A percentile compares a stretch with the other conserved stretches of the same genome.
phyloP scores from a whole-genome alignment of 2,329 filamentous ascomycete species.

The Fusarium veterinarium region DNA sequence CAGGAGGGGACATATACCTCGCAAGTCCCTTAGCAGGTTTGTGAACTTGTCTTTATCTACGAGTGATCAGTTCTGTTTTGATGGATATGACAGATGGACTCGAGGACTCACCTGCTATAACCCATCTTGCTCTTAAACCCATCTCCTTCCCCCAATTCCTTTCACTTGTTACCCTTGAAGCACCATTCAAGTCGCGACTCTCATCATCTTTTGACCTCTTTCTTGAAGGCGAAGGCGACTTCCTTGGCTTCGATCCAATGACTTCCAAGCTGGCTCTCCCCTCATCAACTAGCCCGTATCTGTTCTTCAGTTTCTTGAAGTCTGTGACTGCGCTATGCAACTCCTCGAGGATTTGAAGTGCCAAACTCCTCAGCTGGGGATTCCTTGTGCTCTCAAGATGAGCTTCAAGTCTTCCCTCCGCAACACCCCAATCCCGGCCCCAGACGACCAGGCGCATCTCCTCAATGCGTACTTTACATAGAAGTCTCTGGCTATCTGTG shows the following conservation, averaged over 20 bases:
- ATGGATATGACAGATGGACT: background rate
- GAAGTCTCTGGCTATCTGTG: constrained; percentile 55
- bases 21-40: constrained; percentile 54
- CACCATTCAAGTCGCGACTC: constrained; percentile 28
- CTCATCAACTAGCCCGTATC: constrained; percentile 55
- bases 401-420: constrained; percentile 57
- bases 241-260: constrained; percentile 22
- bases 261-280: constrained; percentile 17
- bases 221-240: constrained; percentile 39
- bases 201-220: constrained; percentile 42
- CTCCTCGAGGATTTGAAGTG: constrained; percentile 56
- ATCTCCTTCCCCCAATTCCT: constrained; percentile 51
- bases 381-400: constrained; percentile 54
- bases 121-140: constrained; percentile 55
- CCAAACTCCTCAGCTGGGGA: constrained; percentile 53
- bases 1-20: constrained; percentile 45
- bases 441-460: constrained; percentile 61
- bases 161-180: constrained; percentile 35
- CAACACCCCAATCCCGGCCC: constrained; percentile 61
- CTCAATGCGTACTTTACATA: constrained; percentile 62
- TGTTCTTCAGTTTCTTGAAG: constrained; percentile 55
- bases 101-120: constrained; percentile 52
- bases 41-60: constrained; percentile 59
- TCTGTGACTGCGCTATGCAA: constrained; percentile 59
- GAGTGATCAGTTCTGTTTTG: background rate